Conservation (phyloP, 2,329 filamentous ascomycete species). For the Lecanosticta acicola region DNA sequence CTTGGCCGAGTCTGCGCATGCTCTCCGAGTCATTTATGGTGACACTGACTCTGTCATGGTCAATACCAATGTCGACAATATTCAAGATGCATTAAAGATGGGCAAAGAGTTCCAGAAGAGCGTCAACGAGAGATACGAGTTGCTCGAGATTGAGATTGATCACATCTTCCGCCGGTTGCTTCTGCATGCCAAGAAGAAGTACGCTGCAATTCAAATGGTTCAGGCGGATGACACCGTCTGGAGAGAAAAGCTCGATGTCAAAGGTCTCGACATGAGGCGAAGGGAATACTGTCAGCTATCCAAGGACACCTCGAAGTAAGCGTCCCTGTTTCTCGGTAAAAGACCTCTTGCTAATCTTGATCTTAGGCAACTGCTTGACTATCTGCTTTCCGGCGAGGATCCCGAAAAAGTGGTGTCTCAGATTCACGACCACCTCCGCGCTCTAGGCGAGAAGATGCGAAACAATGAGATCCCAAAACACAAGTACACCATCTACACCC, state of each 20-base stretch:
- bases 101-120: slow-evolving; percentile 91
- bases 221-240: slow-evolving; percentile 78
- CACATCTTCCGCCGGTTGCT: slow-evolving; percentile 92
- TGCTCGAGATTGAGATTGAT: slow-evolving; percentile 96
- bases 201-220: slow-evolving; percentile 90
- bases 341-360: slow-evolving; percentile 14
- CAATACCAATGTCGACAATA: slow-evolving; percentile 93
- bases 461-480: slow-evolving; percentile 65
- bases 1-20: slow-evolving; percentile 78
- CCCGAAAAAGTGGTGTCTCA: slow-evolving; percentile 79
- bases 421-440: slow-evolving; percentile 87
- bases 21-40: slow-evolving; percentile 90
- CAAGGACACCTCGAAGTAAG: slow-evolving; percentile 77
- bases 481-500: slow-evolving; percentile 97
- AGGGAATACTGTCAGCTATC: slow-evolving; percentile 94
- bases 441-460: slow-evolving; percentile 81
- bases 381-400: slow-evolving; percentile 90
- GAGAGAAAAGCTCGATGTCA: slow-evolving; percentile 92
- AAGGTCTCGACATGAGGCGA: slow-evolving; percentile 95
- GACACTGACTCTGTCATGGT: slow-evolving; percentile 99
- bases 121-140: slow-evolving; percentile 87
- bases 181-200: slow-evolving; percentile 98
- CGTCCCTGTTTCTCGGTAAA: neutral
- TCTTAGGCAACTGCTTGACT: slow-evolving; percentile 70
- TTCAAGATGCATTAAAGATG: slow-evolving; percentile 82